Conservation (phyloP, 2,329 filamentous ascomycete species). For the Penicillium polonicum region DNA sequence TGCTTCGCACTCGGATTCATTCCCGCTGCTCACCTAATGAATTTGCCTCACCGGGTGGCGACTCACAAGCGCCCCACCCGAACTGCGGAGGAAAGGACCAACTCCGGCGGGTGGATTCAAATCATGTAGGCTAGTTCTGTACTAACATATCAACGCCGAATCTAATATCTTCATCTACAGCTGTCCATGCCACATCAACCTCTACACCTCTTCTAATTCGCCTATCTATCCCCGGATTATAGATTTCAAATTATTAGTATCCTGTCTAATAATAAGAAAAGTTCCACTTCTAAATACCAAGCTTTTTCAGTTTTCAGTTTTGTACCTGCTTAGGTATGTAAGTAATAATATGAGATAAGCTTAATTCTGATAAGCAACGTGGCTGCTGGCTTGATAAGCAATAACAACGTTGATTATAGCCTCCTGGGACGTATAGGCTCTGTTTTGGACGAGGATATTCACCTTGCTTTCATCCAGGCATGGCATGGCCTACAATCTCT, state of each 20-base stretch:
- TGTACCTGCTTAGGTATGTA: too few relatives aligned
- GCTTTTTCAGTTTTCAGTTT: neutral
- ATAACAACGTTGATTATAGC: neutral
- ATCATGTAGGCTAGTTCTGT: neutral
- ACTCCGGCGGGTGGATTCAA: conserved; percentile 1
- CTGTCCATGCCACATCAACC: neutral
- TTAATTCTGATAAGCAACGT: conserved; percentile 2
- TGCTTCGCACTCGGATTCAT: neutral
- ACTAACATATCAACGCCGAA: neutral
- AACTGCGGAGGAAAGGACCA: neutral
- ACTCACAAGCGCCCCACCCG: neutral
- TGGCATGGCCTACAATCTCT: neutral
- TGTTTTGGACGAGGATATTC: neutral
- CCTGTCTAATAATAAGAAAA: neutral
- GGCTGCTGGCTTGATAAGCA: neutral
- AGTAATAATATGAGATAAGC: neutral
- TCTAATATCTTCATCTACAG: neutral
- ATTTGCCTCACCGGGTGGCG: conserved; percentile 3
- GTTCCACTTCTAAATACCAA: neutral
- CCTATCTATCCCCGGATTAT: neutral
- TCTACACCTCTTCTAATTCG: neutral
- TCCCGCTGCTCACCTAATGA: neutral
- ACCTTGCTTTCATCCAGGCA: neutral
- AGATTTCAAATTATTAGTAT: neutral
- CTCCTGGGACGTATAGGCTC: too few relatives aligned